Evolutionary conservation across 2,329 filamentous ascomycete genomes (phyloP), one percentile per base, ranked within the genome.

Genomic region (Fusarium sublunatum): DNA sequence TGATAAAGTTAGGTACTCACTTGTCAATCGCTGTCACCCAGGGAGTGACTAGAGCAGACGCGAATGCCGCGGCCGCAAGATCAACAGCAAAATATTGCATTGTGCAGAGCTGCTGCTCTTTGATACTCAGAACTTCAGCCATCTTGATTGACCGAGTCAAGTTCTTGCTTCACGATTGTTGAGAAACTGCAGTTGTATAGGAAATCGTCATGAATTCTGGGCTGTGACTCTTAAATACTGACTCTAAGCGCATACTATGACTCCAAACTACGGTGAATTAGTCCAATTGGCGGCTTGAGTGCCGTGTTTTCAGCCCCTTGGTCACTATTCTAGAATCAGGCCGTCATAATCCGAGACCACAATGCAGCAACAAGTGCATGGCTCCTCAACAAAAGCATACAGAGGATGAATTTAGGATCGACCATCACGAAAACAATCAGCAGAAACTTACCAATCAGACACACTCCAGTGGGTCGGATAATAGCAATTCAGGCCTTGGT

Each of bases 1-100:
- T 36, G 6, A 31, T 4, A 1, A n/a, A 1, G 12, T 8, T 11
- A 12, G 1, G 8, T 5, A 65, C 68, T 59, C 22, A 70, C 68
- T 65, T 67, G 11, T 70, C 66, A 24, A 70, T 70, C 11, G 68
- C 68, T n/a, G 64, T 66, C 9, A 70, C 68, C 68, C 68, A 70
- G 10, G 68, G 68, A 44, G 68, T 66, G 12, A 70, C 68, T 28
- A 70, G 35, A 19, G 66, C 68, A 47, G 68, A 69, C 22, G 68
- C 68, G 8, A 70, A 57, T 5, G 68, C 64, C 0, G 68, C 68
- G 22, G 68, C 67, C 3, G 58, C 47, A 1, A 70, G 53, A 45
- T 70, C 68, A 22, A 67, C 64, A 45, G 67, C 68, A 46, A 70
- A 66, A 44, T 66, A 67, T 45, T 70, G 61, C 51, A 68, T 57